Conservation (phyloP, 257 asterid genomes). For the Eustoma russellianum region DNA sequence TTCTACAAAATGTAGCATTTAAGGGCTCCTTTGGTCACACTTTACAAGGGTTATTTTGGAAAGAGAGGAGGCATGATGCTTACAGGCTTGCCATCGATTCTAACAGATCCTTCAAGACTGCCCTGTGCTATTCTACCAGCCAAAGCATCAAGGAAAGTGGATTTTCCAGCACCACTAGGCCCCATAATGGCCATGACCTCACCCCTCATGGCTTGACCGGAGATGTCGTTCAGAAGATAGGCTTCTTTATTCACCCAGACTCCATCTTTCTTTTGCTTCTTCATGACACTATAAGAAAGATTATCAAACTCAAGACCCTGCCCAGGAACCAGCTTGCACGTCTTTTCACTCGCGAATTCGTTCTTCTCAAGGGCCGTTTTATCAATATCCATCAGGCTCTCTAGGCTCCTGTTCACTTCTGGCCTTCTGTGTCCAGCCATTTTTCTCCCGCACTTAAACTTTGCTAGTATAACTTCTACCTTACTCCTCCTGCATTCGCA, state of each 20-base stretch:
- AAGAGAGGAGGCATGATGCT: not conserved
- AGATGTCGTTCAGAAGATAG: constrained; percentile 63
- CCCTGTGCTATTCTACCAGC: constrained; percentile 89
- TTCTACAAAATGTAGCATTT: no score
- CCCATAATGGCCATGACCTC: constrained; percentile 85
- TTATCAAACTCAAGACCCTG: constrained; percentile 66
- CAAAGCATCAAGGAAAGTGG: constrained; percentile 78
- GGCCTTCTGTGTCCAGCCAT: constrained; percentile 32
- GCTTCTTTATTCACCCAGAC: constrained; percentile 64
- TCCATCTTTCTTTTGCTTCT: constrained; percentile 67
- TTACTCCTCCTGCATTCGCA: no score
- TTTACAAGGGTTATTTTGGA: not conserved
- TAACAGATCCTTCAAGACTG: constrained; percentile 75
- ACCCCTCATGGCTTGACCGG: constrained; percentile 75
- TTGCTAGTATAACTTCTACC: no score
- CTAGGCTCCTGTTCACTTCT: constrained; percentile 41
- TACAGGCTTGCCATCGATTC: constrained; percentile 77
- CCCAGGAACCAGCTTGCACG: constrained; percentile 54
- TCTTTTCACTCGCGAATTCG: constrained; percentile 22
- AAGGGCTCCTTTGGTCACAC: no score
- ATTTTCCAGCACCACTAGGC: constrained; percentile 90
- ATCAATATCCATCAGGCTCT: constrained; percentile 48
- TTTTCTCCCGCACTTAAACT: not conserved
- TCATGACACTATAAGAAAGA: constrained; percentile 57
- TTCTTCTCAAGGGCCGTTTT: constrained; percentile 27